Conservation (phyloP, 2,329 filamentous ascomycete species). For the Cladosporium sp. region DNA sequence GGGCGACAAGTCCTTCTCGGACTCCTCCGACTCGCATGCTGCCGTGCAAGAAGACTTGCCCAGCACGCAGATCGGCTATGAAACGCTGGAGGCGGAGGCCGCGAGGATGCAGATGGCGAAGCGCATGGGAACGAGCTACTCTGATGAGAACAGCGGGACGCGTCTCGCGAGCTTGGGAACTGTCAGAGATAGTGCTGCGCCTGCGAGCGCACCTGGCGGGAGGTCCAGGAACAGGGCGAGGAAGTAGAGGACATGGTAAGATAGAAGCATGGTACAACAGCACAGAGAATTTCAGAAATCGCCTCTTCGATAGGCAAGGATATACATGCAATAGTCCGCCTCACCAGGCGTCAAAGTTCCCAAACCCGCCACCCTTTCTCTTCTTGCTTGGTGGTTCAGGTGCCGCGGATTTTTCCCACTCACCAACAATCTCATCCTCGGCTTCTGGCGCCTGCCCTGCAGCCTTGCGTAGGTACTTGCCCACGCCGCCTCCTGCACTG, state of each 20-base stretch:
- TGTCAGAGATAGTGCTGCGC: slow-evolving; percentile 33
- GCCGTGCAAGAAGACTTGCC: slow-evolving; percentile 21
- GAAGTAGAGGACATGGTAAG: neutral
- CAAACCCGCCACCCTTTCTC: slow-evolving; percentile 69
- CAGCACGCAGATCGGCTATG: slow-evolving; percentile 40
- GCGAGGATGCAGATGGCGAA: slow-evolving; percentile 34
- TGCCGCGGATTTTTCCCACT: slow-evolving; percentile 64
- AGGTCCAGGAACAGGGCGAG: slow-evolving; percentile 16
- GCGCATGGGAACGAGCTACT: slow-evolving; percentile 34
- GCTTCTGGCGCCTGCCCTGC: slow-evolving; percentile 34
- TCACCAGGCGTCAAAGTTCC: slow-evolving; percentile 92
- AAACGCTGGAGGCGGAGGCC: slow-evolving; percentile 34
- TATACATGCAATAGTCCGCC: neutral
- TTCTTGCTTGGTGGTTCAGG: slow-evolving; percentile 79
- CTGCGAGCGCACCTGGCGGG: slow-evolving; percentile 20
- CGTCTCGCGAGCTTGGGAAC: slow-evolving; percentile 33
- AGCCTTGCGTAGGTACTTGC: slow-evolving; percentile 76
- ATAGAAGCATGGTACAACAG: slow-evolving; percentile 9
- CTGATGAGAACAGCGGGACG: slow-evolving; percentile 27
- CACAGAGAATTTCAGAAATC: neutral
- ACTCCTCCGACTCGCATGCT: neutral
- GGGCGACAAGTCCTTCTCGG: neutral
- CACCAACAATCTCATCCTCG: slow-evolving; percentile 62
- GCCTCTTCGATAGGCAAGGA: neutral
- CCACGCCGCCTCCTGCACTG: slow-evolving; percentile 58